A percentile compares a stretch with the other conserved stretches of the same genome.
These are phyloP conservation scores for Massariosphaeria phaeospora DNA, from an alignment of 495 filamentous ascomycete species.

Conservation along the genomic window DNA sequence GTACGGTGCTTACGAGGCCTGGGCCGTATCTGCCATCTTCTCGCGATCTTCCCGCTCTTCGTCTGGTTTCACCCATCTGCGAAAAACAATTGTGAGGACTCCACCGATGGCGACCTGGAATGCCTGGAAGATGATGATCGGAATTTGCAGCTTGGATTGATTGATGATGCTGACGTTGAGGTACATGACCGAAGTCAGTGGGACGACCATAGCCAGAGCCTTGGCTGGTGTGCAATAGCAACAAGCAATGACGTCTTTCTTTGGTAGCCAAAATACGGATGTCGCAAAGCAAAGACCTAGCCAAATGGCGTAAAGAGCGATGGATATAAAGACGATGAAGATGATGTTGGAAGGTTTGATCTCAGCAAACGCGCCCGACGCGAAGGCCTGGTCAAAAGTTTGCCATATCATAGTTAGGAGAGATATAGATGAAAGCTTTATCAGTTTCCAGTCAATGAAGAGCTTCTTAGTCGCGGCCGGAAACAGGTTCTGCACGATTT, in stretches of 20 bases:
- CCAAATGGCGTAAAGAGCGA: constrained; percentile 40
- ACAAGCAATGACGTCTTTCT: constrained; percentile 42
- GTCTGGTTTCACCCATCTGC: constrained; percentile 35
- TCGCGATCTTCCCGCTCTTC: constrained; percentile 24
- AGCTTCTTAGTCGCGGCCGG: constrained; percentile 35
- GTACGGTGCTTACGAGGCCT: not conserved
- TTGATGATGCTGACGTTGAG: constrained; percentile 28
- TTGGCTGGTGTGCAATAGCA: constrained; percentile 45
- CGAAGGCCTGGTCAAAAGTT: constrained; percentile 45
- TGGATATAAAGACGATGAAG: constrained; percentile 43
- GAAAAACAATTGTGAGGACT: constrained; percentile 36
- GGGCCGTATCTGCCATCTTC: constrained; percentile 7
- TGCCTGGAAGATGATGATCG: constrained; percentile 42
- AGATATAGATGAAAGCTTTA: constrained; percentile 38
- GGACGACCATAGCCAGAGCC: constrained; percentile 43
- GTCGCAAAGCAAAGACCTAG: constrained; percentile 35
- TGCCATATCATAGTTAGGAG: constrained; percentile 43
- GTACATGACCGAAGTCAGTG: constrained; percentile 39
- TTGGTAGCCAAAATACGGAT: constrained; percentile 39
- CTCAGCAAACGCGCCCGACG: constrained; percentile 37
- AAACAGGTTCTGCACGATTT: constrained; percentile 37
- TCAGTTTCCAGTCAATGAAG: constrained; percentile 40
- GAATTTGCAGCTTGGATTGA: constrained; percentile 38
- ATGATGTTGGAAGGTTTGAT: constrained; percentile 39
- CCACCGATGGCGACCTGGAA: constrained; percentile 37